A percentile compares a stretch with the other conserved stretches of the same genome.
These are phyloP conservation scores for Stephania japonica DNA, from an alignment of 164 flowering plant genomes.

Conservation along the genomic window DNA sequence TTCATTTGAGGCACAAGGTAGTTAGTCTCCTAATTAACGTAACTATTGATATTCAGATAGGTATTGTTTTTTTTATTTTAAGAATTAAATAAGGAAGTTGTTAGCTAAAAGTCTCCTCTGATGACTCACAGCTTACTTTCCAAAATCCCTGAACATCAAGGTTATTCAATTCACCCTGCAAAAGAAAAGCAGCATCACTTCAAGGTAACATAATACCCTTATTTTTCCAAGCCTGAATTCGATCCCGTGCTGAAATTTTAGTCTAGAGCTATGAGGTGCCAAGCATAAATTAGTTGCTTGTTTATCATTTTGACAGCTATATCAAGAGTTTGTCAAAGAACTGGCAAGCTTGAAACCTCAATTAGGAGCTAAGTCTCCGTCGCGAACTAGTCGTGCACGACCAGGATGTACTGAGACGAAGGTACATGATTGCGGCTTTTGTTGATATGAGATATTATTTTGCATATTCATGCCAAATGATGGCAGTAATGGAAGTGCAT, in stretches of 20 bases:
- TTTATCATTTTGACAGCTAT: conserved; percentile 17
- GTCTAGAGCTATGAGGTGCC: background rate
- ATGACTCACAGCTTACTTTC: conserved; percentile 19
- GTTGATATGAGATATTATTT: background rate
- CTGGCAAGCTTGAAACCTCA: conserved; percentile 21
- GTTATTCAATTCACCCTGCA: conserved; percentile 17
- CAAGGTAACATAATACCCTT: conserved; percentile 17
- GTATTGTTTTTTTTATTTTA: background rate
- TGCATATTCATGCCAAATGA: background rate
- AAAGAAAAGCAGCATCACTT: conserved; percentile 23
- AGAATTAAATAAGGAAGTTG: background rate
- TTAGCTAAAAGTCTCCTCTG: background rate
- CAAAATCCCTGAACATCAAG: conserved; percentile 22
- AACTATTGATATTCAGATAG: background rate
- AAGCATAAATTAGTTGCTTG: background rate
- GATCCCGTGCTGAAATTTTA: background rate
- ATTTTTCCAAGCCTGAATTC: background rate
- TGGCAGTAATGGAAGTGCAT: background rate
- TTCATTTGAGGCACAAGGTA: background rate
- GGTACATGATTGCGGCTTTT: conserved; percentile 10
- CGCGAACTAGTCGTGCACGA: background rate
- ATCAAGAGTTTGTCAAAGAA: conserved; percentile 25
- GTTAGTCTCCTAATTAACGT: background rate
- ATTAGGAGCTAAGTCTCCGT: conserved; percentile 2
- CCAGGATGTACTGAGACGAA: conserved; percentile 10